Percentiles rank a stretch among this genome's conserved stretches.
phyloP scores from a whole-genome alignment of 2,329 filamentous ascomycete species.

The Chaetothyriales sp. region DNA sequence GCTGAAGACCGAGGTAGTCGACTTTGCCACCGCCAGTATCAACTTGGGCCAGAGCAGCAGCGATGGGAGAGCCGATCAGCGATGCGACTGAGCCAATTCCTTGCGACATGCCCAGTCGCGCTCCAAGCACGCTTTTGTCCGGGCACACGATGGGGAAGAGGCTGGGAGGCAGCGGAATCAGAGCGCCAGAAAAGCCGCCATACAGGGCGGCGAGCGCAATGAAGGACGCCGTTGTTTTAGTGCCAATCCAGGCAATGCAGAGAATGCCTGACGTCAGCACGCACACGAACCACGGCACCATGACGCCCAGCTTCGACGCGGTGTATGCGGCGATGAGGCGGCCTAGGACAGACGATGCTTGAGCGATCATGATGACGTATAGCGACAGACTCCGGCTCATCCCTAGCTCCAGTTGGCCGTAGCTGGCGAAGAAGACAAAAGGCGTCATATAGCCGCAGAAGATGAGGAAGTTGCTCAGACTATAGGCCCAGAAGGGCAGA shows the following conservation, averaged over 20 bases:
- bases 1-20: conserved; percentile 32
- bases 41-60: conserved; percentile 32
- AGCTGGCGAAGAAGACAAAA: conserved; percentile 30
- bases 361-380: conserved; percentile 48
- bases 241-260: conserved; percentile 42
- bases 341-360: conserved; percentile 43
- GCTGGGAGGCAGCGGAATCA: conserved; percentile 51
- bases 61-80: conserved; percentile 36
- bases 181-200: conserved; percentile 41
- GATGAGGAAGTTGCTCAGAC: conserved; percentile 22
- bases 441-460: conserved; percentile 37
- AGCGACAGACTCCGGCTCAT: conserved; percentile 31
- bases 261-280: conserved; percentile 26
- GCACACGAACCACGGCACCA: conserved; percentile 43
- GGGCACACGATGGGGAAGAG: conserved; percentile 38
- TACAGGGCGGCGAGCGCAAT: conserved; percentile 49
- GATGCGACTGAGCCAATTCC: conserved; percentile 35
- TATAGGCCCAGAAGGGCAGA: conserved; percentile 29
- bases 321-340: conserved; percentile 41
- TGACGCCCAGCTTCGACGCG: conserved; percentile 41
- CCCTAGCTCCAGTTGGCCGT: conserved; percentile 21
- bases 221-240: conserved; percentile 34
- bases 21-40: conserved; percentile 16
- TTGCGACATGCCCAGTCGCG: conserved; percentile 39
- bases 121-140: conserved; percentile 32